These are phyloP conservation scores for Echinochloa phyllopogon DNA, from an alignment of 176 grass and related monocot species.

Conservation along the genomic window DNA sequence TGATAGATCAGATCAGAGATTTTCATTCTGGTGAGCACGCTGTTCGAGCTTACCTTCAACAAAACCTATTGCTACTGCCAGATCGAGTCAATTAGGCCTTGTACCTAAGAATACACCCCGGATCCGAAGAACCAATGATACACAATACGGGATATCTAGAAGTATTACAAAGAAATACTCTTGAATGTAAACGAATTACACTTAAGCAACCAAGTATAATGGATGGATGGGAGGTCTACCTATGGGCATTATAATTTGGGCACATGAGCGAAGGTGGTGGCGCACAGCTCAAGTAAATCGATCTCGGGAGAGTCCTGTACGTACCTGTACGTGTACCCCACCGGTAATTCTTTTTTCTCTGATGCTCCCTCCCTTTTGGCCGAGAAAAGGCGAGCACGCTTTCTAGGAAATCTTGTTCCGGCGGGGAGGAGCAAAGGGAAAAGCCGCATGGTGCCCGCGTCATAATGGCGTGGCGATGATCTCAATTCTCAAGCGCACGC, in stretches of 20 bases:
- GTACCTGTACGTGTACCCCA: background rate
- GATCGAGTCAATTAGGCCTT: too few species aligned
- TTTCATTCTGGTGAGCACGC: too few species aligned
- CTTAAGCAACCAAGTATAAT: too few species aligned
- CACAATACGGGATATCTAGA: too few species aligned
- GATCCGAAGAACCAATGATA: too few species aligned
- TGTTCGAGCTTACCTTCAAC: too few species aligned
- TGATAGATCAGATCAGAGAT: too few species aligned
- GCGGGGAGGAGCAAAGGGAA: slow-evolving; percentile 25
- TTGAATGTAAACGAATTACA: too few species aligned
- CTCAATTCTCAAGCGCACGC: slow-evolving; percentile 45
- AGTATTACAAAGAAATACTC: too few species aligned
- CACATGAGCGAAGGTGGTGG: slow-evolving; percentile 11
- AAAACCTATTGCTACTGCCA: too few species aligned
- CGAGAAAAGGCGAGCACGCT: slow-evolving; percentile 44
- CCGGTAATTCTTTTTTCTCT: background rate
- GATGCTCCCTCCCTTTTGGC: slow-evolving; percentile 27
- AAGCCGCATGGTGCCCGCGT: slow-evolving; percentile 43
- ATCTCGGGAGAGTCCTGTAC: background rate
- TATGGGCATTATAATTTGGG: slow-evolving; percentile 21
- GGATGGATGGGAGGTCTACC: background rate
- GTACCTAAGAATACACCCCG: too few species aligned
- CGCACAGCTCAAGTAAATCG: slow-evolving; percentile 51
- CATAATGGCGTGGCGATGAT: slow-evolving; percentile 60
- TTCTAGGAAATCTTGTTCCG: slow-evolving; percentile 61